Percentiles rank a stretch among this genome's conserved stretches.
These are phyloP conservation scores for Macrolepiota dolichaula DNA, from an alignment of 768 basidiomycete species.

Conservation along the genomic window DNA sequence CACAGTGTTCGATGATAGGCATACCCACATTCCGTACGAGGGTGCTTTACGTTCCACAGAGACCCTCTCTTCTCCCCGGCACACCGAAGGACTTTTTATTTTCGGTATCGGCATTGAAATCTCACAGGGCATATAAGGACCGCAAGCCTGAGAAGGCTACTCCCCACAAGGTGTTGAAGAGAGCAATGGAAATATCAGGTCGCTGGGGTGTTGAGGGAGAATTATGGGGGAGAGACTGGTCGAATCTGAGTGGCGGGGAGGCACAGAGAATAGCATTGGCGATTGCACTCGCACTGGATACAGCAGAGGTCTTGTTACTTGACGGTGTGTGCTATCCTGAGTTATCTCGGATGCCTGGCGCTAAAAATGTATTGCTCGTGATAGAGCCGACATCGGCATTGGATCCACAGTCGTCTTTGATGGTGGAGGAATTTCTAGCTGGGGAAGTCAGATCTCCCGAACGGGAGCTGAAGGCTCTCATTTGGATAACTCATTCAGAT, in stretches of 20 bases:
- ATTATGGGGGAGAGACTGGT: slow-evolving; percentile 81
- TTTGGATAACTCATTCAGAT: slow-evolving; percentile 89
- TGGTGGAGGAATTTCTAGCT: slow-evolving; percentile 64
- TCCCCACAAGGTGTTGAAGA: slow-evolving; percentile 21
- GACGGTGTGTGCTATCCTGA: slow-evolving; percentile 54
- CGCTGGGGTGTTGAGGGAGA: slow-evolving; percentile 64
- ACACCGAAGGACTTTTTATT: slow-evolving; percentile 73
- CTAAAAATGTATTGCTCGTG: too few relatives aligned
- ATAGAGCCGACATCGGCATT: slow-evolving; percentile 89
- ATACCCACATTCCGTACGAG: slow-evolving; percentile 75
- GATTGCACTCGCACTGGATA: slow-evolving; percentile 65
- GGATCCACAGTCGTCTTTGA: slow-evolving; percentile 60
- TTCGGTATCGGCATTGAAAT: slow-evolving; percentile 18
- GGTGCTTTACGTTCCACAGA: slow-evolving; percentile 85
- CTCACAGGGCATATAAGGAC: background rate
- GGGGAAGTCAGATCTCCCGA: slow-evolving; percentile 45
- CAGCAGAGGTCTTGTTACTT: slow-evolving; percentile 74
- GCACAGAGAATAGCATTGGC: slow-evolving; percentile 81
- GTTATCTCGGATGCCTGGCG: background rate
- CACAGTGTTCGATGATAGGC: slow-evolving; percentile 30
- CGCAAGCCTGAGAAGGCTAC: slow-evolving; percentile 14
- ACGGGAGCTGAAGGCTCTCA: slow-evolving; percentile 60
- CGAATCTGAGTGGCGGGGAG: slow-evolving; percentile 82
- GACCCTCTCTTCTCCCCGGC: slow-evolving; percentile 81
- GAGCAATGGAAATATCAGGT: slow-evolving; percentile 51